Percentiles rank a stretch among this genome's conserved stretches.
Evolutionary conservation across 2,329 filamentous ascomycete genomes (phyloP).

Genomic region (Diaporthe destruens): DNA sequence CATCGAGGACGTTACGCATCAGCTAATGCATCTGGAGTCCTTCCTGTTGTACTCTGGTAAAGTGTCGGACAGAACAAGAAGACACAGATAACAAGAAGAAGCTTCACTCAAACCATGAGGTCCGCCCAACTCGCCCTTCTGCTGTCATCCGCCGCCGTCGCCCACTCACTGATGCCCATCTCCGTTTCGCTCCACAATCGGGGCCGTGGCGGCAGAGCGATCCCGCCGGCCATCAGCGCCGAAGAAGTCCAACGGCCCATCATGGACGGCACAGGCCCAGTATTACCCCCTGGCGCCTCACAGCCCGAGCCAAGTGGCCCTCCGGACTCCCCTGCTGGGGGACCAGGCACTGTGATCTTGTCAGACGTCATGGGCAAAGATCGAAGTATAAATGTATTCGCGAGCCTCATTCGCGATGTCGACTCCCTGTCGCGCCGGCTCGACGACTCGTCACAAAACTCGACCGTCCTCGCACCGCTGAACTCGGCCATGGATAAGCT

Average conservation of each 20-base stretch:
- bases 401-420: slow-evolving; percentile 82
- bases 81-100: neutral
- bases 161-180: slow-evolving; percentile 29
- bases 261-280: slow-evolving; percentile 49
- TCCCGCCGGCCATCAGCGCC: slow-evolving; percentile 44
- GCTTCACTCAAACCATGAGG: slow-evolving; percentile 11
- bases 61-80: neutral
- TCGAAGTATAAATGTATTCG: slow-evolving; percentile 85
- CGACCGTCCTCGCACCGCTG: slow-evolving; percentile 87
- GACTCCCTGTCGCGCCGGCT: slow-evolving; percentile 77
- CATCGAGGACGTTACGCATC: neutral
- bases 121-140: slow-evolving; percentile 4
- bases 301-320: slow-evolving; percentile 40
- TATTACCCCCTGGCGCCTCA: slow-evolving; percentile 44
- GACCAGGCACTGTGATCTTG: slow-evolving; percentile 72
- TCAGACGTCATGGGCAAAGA: slow-evolving; percentile 87
- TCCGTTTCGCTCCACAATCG: slow-evolving; percentile 25
- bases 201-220: slow-evolving; percentile 37
- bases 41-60: no score
- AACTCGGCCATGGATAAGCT: slow-evolving; percentile 85
- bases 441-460: slow-evolving; percentile 74
- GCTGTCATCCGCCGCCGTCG: slow-evolving; percentile 27
- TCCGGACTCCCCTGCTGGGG: slow-evolving; percentile 46
- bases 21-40: neutral
- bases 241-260: slow-evolving; percentile 49